Base-by-base conservation (phyloP, 164 flowering plant species). In the Nymphaea thermarum region DNA sequence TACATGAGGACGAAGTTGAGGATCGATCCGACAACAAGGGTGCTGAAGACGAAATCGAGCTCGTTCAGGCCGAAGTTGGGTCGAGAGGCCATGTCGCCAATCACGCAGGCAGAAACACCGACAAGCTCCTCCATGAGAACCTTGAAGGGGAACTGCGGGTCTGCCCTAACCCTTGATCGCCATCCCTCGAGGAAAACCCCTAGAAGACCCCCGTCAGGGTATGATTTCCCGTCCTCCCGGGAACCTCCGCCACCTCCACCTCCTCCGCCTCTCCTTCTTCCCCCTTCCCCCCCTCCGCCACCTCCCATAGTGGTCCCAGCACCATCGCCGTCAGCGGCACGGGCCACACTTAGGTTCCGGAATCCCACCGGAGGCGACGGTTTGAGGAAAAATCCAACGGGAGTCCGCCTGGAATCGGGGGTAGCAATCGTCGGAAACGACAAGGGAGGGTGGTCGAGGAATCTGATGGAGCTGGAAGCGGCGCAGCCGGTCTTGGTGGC, bases 131-230 rank as follows among this genome's bases (percentile, higher is more conserved):
- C 98, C 97, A 93, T 93, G 12, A 91, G 72, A 47, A 93, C 94
- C 81, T 93, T 93, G 80, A 93, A 93, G 0, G 98, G 98, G 74
- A 93, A 93, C 70, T 93, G 96, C 0, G 96, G 97, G 77, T 93
- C 98, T 0, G 97, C 98, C 0, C 83, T 77, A 43, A 93, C 98
- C 76, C 98, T 77, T 2, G 91, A 84, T 78, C 88, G 77, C 98
- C 98, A 93, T 36, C 98, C 98, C 3, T 74, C 78, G 6, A 88
- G 63, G 44, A 88, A 81, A 16, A 85, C 74, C 51, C 91, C 91
- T 16, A 88, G 61, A 6, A 85, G 53, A n/a, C 96, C 92, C 57
- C 57, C 12, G 57, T 15, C 15, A 5, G 57, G 14, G 7, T 62
- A 25, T 78, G 43, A 69, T 69, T 3, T 71, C 67, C 17, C 66